A percentile compares a stretch with the other conserved stretches of the same genome.
These are phyloP conservation scores for Cutaneotrichosporon sp. DNA, from an alignment of 1,284 basidiomycete species.

Conservation along the genomic window DNA sequence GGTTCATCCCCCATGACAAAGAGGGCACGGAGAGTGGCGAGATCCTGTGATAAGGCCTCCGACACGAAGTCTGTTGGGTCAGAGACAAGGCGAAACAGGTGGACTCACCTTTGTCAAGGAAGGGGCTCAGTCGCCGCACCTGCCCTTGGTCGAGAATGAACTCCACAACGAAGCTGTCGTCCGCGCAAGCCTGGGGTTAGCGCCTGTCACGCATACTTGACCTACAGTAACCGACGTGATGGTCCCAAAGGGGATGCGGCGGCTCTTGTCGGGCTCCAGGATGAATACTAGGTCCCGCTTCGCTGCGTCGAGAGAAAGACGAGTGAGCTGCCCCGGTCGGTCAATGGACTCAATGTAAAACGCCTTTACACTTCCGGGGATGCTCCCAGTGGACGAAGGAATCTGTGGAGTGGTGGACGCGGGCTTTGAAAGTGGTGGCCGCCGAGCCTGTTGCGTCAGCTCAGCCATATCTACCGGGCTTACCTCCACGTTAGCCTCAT, in stretches of 20 bases:
- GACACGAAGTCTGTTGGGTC: not conserved
- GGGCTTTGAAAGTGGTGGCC: not conserved
- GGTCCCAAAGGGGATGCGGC: not conserved
- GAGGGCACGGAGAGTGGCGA: not conserved
- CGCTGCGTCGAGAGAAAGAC: no score
- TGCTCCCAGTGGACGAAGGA: not conserved
- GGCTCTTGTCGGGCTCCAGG: not conserved
- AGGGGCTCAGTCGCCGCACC: not conserved
- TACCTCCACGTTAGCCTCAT: not conserved
- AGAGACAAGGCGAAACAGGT: not conserved
- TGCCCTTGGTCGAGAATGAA: not conserved
- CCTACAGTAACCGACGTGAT: not conserved
- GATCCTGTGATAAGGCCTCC: not conserved
- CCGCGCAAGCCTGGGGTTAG: not conserved
- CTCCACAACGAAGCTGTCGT: not conserved
- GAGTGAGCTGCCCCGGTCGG: not conserved
- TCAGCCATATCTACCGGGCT: not conserved
- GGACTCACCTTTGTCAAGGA: not conserved
- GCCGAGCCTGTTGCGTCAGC: not conserved
- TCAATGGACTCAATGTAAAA: not conserved
- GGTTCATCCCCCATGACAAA: not conserved
- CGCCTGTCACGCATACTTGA: not conserved
- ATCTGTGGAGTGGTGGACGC: not conserved
- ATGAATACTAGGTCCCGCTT: no score
- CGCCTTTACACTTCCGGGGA: not conserved